Base-by-base conservation (phyloP, 2,329 filamentous ascomycete genomes). In the Verticillium nubilum region DNA sequence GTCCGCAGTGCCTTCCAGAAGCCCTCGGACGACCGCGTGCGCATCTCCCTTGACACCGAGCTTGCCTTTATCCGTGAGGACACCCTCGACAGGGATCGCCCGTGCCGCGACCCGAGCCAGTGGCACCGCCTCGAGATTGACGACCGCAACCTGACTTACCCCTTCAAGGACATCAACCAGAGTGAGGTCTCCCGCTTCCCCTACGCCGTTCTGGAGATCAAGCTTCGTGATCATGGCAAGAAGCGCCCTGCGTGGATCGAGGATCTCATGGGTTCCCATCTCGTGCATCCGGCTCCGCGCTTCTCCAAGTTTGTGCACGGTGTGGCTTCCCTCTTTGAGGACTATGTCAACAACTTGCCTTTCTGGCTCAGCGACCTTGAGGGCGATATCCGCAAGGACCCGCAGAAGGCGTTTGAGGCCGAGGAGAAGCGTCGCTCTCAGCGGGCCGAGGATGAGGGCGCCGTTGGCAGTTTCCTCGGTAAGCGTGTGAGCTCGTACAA, bases 221-320 rank as follows among this genome's bases (percentile, higher is more conserved):
- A 97, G 78, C 80, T 97, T 66, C 87, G 86, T 68, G 86, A 89
- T 61, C 79, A 77, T 57, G 76, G 77, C 62, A 83, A 85, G 65
- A 92, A 91, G 73, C 86, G 87, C 59, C 88, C 90, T 4, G 85
- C 88, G 64, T 99, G 95, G 95, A 81, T 98, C 33, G 86, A 92
- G 66, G 95, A 99, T 66, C 78, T 99, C 66, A 97, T 96, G 86
- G 83, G 85, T 57, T 97, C 92, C 5, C 94, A 99, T 73, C 83
- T 99, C 4, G 90, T 99, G 63, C 92, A 97, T 71, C 87, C 92
- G 53, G 88, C 90, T 0, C 91, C 93, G 1, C 86, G 90, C 56
- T 99, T 99, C 77, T 97, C 92, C 68, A 99, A 99, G 73, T 99
- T 98, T 67, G 90, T 96, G 2, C 94, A 99, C 68, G 95, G 95